Evolutionary conservation across 2,329 filamentous ascomycete species (phyloP).

Genomic region (Ambrosiella xylebori): DNA sequence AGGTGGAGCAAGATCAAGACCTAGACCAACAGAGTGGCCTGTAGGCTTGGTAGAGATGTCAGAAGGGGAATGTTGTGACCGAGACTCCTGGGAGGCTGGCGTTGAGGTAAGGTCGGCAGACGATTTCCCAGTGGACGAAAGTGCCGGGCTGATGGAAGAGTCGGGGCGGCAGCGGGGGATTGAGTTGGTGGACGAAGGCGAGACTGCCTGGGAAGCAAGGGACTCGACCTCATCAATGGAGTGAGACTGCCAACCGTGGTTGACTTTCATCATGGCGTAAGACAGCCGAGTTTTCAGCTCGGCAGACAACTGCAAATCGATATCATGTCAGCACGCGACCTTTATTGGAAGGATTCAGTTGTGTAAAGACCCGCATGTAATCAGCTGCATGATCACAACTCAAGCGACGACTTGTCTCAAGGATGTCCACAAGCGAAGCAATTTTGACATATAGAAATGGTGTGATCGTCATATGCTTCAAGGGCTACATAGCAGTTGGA

Average conservation of each 20-base stretch:
- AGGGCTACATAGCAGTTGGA: not conserved
- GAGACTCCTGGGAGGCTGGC: slow-evolving; percentile 3
- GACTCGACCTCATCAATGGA: slow-evolving; percentile 63
- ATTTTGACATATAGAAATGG: not conserved
- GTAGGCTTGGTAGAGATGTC: not conserved
- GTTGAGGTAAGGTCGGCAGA: slow-evolving; percentile 2
- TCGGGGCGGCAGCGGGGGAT: slow-evolving; percentile 34
- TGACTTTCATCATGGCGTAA: slow-evolving; percentile 88
- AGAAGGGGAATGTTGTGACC: slow-evolving; percentile 9
- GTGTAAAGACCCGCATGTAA: too few species aligned
- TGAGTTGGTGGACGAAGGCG: slow-evolving; percentile 42
- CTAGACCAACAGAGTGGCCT: not conserved
- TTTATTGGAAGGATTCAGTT: too few species aligned
- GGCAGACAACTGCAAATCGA: slow-evolving; percentile 43
- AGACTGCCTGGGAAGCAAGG: slow-evolving; percentile 50
- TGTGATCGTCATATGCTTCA: not conserved
- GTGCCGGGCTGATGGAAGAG: slow-evolving; percentile 34
- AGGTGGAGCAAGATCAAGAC: slow-evolving; percentile 30
- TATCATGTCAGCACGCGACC: not conserved
- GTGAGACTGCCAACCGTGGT: slow-evolving; percentile 71
- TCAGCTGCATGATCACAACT: not conserved
- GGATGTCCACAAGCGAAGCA: not conserved
- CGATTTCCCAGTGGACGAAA: slow-evolving; percentile 11
- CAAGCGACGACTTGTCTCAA: not conserved
- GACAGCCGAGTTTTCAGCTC: slow-evolving; percentile 71